Evolutionary conservation across 306 rosid genomes (phyloP), one percentile per base, ranked within the genome.

Genomic region (Fagus sylvatica): DNA sequence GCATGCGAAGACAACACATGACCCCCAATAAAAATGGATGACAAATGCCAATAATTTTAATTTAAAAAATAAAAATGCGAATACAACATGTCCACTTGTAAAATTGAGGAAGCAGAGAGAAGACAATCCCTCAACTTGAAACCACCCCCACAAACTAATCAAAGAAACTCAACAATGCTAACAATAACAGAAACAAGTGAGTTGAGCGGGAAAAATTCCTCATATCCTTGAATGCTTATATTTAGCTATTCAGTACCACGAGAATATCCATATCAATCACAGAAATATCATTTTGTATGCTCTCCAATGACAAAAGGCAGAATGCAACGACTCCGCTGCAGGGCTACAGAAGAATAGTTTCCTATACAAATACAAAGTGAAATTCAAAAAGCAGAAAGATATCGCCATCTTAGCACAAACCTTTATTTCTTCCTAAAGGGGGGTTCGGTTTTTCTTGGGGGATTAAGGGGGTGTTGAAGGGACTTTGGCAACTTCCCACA

Each of bases 371-470:
- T 10, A 68, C 19, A 49, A 55, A 60, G 40, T 41, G 42, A 39
- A 77, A 69, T 64, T 71, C 72, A 72, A 83, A 64, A 70, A 73
- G 75, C 70, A 69, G 80, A 79, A 75, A 13, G 84, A 43, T 61
- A 76, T 46, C 53, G 78, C 73, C 81, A 59, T 71, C 82, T 80
- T 17, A 36, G 2, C 71, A 76, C 75, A 19, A 74, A 73, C 86
- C 84, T 73, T 90, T 90, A 82, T 85, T 88, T 75, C 67, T 67
- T 83, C 54, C 39, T 60, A 56, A 76, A 79, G 78, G 33, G 33
- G 64, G 77, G 72, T 73, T 65, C 3, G 67, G 80, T 76, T 17
- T 65, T 57, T 68, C 79, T 41, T 39, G 41, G 76, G 0, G 39
- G 11, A 15, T n/a, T 32, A 54, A 7, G 36, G 51, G 22, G 64